Base-by-base conservation (phyloP, 495 filamentous ascomycete genomes). In the Emericellopsis terricola region DNA sequence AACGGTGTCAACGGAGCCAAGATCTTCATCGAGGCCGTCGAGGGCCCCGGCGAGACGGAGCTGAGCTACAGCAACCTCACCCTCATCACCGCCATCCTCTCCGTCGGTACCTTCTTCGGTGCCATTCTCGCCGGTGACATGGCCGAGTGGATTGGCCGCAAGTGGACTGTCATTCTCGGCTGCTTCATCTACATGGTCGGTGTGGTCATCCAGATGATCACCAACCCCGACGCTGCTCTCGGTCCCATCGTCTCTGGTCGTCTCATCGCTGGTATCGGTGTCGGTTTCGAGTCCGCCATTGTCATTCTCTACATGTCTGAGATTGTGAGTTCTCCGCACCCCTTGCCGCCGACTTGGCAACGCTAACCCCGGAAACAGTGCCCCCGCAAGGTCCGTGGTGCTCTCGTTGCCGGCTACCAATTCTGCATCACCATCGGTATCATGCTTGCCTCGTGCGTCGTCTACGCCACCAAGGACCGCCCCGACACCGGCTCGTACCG, bases 281-380 rank as follows among this genome's bases (percentile, higher is more conserved):
- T 82, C 33, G 78, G 78, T 36, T 78, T 81, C 39, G 74, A 78
- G 35, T 79, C 73, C 1, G 74, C 78, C 39, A 69, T 80, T 46
- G 68, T 80, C 53, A 76, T 81, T 48, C 60, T 81, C 21, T 80
- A 81, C 64, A 80, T 81, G 77, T 77, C 72, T 18, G 76, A 80
- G 47, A 65, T 62, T 36, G 57, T 62, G 15, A 33, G 39, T 41
- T 3, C 11, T n/a, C 14, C 27, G 31, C 33, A 15, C 2, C 33
- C n/a, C n/a, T n/a, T n/a, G n/a, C n/a, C n/a, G n/a, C n/a, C n/a
- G n/a, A n/a, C n/a, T n/a, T n/a, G n/a, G n/a, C n/a, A n/a, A n/a
- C 33, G 21, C 19, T 29, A 17, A 24, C 8, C 17, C 30, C 41
- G 50, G 31, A 42, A 47, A 20, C 24, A 56, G 53, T 53, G 53